phyloP scores from a whole-genome alignment of 2,329 filamentous ascomycete genomes.

The Alternaria metachromatica region DNA sequence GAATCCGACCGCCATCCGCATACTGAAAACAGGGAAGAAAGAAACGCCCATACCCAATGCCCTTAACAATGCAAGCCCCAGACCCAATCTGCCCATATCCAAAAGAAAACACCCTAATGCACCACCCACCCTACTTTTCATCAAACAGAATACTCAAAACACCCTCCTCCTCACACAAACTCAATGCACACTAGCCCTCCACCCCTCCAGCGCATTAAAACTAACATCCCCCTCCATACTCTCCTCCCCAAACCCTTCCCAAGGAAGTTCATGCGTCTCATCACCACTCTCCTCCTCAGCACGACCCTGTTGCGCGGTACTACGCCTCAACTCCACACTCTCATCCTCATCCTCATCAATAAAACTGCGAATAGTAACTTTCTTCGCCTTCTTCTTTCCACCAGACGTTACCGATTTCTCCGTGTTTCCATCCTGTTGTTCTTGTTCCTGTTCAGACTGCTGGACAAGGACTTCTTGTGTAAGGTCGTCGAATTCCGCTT shows the following conservation, averaged over 20 bases:
- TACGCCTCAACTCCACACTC: slow-evolving; percentile 22
- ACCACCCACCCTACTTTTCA: neutral
- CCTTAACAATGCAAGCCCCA: neutral
- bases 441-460: slow-evolving; percentile 31
- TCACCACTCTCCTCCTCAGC: slow-evolving; percentile 18
- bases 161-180: neutral
- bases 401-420: slow-evolving; percentile 2
- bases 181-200: slow-evolving; percentile 21
- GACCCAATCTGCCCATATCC: neutral
- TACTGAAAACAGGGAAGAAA: neutral
- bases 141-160: neutral
- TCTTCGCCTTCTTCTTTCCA: slow-evolving; percentile 39
- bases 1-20: neutral
- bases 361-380: slow-evolving; percentile 48
- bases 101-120: neutral
- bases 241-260: slow-evolving; percentile 48
- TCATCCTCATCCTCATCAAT: slow-evolving; percentile 37
- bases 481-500: slow-evolving; percentile 52
- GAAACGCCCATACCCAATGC: neutral
- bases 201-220: slow-evolving; percentile 18
- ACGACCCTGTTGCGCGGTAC: neutral
- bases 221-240: slow-evolving; percentile 19
- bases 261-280: slow-evolving; percentile 47
- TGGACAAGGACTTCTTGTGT: slow-evolving; percentile 17
- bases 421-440: slow-evolving; percentile 47